Conservation (phyloP, 2,329 filamentous ascomycete genomes). For the Zalaria sp. region DNA sequence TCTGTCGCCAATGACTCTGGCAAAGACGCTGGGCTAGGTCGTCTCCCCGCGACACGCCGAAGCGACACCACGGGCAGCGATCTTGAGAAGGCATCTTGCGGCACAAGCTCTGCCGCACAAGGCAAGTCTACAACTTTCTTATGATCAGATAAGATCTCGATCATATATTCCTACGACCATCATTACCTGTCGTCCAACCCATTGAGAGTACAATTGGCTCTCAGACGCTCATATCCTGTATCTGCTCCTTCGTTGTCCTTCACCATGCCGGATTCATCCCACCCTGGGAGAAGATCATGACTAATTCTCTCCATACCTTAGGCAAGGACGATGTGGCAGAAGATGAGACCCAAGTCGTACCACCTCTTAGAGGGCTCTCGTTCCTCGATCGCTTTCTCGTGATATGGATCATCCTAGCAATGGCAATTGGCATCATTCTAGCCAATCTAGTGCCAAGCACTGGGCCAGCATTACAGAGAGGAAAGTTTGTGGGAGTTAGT, state of each 20-base stretch:
- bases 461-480: constrained; percentile 49
- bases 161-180: background rate
- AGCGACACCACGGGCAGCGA: background rate
- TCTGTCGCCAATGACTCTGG: background rate
- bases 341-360: background rate
- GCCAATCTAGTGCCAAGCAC: constrained; percentile 59
- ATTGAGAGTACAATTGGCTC: background rate
- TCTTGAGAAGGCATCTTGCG: background rate
- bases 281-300: background rate
- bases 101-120: background rate
- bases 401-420: constrained; percentile 61
- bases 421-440: constrained; percentile 59
- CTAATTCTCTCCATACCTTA: background rate
- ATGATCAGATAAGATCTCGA: too few species aligned
- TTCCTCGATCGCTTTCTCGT: constrained; percentile 32
- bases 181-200: background rate
- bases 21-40: background rate
- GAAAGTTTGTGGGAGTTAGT: constrained; percentile 58
- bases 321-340: background rate
- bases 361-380: constrained; percentile 24
- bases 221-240: background rate
- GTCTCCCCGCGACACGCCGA: background rate
- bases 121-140: background rate
- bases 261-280: background rate
- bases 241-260: background rate